A percentile compares a stretch with the other conserved stretches of the same genome.
These are phyloP conservation scores for Cercospora sesami DNA, from an alignment of 2,329 filamentous ascomycete species.

Conservation along the genomic window DNA sequence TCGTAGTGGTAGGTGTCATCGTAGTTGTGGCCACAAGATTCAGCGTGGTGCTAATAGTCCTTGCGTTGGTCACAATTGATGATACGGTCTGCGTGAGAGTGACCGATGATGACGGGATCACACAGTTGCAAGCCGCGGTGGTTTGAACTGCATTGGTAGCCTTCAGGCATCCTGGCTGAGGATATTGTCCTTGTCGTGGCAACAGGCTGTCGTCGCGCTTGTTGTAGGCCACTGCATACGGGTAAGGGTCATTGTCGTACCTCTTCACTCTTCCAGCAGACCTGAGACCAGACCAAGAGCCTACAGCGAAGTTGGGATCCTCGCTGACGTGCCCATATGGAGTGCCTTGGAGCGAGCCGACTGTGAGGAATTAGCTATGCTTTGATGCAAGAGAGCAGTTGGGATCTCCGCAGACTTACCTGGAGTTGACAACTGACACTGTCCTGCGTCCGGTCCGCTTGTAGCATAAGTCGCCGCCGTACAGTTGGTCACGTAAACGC, in stretches of 20 bases:
- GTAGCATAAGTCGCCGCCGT: background rate
- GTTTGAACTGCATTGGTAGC: background rate
- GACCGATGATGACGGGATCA: background rate
- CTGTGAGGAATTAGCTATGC: background rate
- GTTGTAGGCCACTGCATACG: no score
- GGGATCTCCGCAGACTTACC: background rate
- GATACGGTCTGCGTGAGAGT: background rate
- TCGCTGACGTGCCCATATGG: fast-evolving
- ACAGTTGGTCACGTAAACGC: background rate
- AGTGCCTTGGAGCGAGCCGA: background rate
- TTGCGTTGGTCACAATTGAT: background rate
- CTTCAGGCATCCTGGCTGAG: background rate
- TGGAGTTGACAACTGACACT: background rate
- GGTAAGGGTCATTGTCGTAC: background rate
- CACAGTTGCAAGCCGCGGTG: background rate
- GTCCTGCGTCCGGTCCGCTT: background rate
- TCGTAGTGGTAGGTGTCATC: background rate
- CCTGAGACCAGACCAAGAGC: no score
- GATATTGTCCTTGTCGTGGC: background rate
- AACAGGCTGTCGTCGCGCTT: background rate
- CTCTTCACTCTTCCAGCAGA: background rate
- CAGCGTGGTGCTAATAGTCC: background rate
- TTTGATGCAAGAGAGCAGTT: background rate
- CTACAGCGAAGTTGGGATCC: background rate
- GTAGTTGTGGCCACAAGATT: background rate